Conservation (phyloP, 2,329 filamentous ascomycete species). For the Hyphodiscus sp. region DNA sequence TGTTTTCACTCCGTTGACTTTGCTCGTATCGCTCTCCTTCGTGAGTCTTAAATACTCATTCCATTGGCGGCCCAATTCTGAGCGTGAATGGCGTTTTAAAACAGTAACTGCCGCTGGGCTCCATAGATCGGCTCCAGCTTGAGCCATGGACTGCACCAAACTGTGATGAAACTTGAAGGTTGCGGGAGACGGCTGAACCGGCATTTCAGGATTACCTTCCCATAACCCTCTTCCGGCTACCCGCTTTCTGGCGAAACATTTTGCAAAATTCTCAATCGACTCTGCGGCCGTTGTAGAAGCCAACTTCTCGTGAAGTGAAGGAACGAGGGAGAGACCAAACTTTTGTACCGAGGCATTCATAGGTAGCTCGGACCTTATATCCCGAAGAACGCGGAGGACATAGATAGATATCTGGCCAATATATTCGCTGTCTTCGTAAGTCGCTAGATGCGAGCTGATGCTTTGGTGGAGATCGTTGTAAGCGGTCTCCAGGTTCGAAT, state of each 20-base stretch:
- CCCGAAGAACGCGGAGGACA: constrained; percentile 65
- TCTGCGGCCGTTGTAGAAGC: constrained; percentile 44
- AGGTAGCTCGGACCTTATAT: constrained; percentile 63
- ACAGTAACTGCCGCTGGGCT: constrained; percentile 57
- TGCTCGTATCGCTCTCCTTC: constrained; percentile 15
- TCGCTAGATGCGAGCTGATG: constrained; percentile 44
- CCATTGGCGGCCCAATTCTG: constrained; percentile 42
- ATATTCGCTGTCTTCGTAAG: constrained; percentile 39
- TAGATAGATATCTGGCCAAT: constrained; percentile 54
- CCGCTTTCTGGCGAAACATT: constrained; percentile 37
- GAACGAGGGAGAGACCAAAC: constrained; percentile 57
- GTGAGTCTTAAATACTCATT: constrained; percentile 15
- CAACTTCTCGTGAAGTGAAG: constrained; percentile 57
- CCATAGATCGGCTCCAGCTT: constrained; percentile 74
- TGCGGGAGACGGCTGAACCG: constrained; percentile 69
- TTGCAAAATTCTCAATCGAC: constrained; percentile 43
- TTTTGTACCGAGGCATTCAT: constrained; percentile 40
- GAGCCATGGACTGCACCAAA: constrained; percentile 61
- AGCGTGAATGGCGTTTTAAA: constrained; percentile 53
- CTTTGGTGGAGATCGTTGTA: constrained; percentile 53
- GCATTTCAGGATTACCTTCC: constrained; percentile 71
- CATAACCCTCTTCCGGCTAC: constrained; percentile 64
- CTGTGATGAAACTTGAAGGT: constrained; percentile 66
- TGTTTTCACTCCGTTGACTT: constrained; percentile 6
- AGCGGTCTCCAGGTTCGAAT: constrained; percentile 47